Evolutionary conservation across 805 yeast genomes (phyloP), one percentile per base, ranked within the genome.

Genomic region (Cyberlindnera galapagoensis): DNA sequence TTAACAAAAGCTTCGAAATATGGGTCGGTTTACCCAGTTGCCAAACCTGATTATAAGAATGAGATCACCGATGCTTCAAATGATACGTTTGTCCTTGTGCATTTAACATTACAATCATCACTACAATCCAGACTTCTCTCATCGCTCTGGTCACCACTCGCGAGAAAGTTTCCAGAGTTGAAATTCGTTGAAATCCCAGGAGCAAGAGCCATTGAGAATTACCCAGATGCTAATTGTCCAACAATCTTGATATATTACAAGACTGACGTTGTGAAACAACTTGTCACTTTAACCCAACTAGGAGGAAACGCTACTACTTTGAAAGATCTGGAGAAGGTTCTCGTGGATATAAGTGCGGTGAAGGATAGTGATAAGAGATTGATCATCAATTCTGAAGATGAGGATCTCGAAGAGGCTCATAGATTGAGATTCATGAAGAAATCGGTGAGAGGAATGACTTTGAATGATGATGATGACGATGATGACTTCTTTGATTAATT

Each of bases 101-200:
- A 88, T 54, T 65, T 90, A 59, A 67, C 94, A 3, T 61, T 77
- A 26, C 76, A 74, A 36, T 74, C 80, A 39, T 68, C 70, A 34
- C 54, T 81, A 18, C 95, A 87, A 56, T 79, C 92, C 28, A 69
- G 94, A 38, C 59, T 88, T 9, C 60, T 90, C 28, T 60, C 76
- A 0, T 69, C 75, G 3, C 50, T 85, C n/a, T 65, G 82, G 43
- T 49, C 52, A 9, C 58, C 67, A 11, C 53, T 76, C 11, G 92
- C 97, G 1, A 51, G 59, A 2, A 80, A 74, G 48, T 90, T 74
- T 54, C 71, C 74, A 15, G 95, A 92, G 50, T 59, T 90, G 46
- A 92, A 92, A 57, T 83, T 92, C 52, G 90, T 86, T 26, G 96
- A 92, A 46, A 92, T 92, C 30, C 80, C 83, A n/a, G 95, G 84